Base-by-base conservation (phyloP, 257 asterid genomes). In the Solanum verrucosum region DNA sequence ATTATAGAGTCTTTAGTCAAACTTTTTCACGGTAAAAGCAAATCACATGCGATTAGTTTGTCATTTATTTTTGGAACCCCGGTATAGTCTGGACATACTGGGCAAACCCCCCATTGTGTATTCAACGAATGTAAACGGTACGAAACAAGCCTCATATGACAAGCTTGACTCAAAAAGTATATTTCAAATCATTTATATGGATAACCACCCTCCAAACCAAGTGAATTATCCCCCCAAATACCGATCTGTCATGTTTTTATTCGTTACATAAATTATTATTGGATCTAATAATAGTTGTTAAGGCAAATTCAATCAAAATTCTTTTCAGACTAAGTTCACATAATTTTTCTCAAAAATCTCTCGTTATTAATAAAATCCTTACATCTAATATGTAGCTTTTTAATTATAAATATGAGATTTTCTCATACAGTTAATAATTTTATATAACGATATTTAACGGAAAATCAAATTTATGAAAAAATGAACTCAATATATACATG, bases 31-130 rank as follows among this genome's bases (percentile, higher is more conserved):
- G 25, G 0, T 72, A 72, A 71, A 72, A 72, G 0, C 4, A 10
- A 16, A 16, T 72, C 25, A 16, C 14, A 33, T 33, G 7, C 0
- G 0, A 33, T 33, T 1, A 72, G 1, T 16, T 4, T 3, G 38
- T 33, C 7, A 33, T 72, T 29, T 68, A 9, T 4, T 65, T 68
- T 56, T 56, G 5, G 25, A 3, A 56, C 10, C 11, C 4, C 65
- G 0, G 0, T 1, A 18, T 18, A 52, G 10, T 18, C 0, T 52
- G 63, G 0, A 6, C 21, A 16, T 1, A 6, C 0, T 52, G 4
- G 9, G 4, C 1, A 52, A 52, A 6, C 4, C n/a, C n/a, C 2
- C 10, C 0, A 56, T 3, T 56, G 11, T 56, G 11, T 20, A 56
- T 6, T 56, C 11, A 56, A 20, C 0, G 5, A 56, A 20, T 56